Conservation (phyloP, 192 early-diverging fungal species). For the Obelidium mucronatum region DNA sequence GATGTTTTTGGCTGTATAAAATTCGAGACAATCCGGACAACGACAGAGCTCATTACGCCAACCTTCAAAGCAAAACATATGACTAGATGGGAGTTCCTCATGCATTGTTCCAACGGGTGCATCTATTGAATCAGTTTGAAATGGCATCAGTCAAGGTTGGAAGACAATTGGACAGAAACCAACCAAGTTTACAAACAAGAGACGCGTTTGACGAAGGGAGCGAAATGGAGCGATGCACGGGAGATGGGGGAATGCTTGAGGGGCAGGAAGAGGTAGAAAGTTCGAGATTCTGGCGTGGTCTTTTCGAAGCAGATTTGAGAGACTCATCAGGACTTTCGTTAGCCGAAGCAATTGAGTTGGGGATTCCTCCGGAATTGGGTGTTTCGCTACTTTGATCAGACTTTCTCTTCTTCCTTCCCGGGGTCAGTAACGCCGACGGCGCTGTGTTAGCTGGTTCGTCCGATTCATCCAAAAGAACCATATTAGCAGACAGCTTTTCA, state of each 20-base stretch:
- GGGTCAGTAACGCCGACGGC: neutral
- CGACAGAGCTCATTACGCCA: conserved; percentile 80
- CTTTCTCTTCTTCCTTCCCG: neutral
- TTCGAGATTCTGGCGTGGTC: neutral
- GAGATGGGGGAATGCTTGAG: neutral
- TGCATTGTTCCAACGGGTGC: neutral
- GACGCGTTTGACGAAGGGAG: too few species aligned
- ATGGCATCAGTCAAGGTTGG: neutral
- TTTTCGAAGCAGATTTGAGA: neutral
- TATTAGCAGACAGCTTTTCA: neutral
- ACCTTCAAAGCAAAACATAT: conserved; percentile 74
- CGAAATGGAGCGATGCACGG: too few species aligned
- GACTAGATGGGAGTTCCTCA: conserved; percentile 22
- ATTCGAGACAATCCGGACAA: conserved; percentile 60
- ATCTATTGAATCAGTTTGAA: neutral
- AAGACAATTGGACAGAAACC: neutral
- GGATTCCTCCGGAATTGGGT: neutral
- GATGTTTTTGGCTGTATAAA: conserved; percentile 59
- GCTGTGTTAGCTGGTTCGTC: neutral
- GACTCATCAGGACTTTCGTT: neutral
- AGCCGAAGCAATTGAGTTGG: neutral
- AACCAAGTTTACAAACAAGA: too few species aligned
- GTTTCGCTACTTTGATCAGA: neutral
- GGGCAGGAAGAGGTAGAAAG: neutral
- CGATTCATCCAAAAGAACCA: conserved; percentile 18